Base-by-base conservation (phyloP, 164 flowering plant species). In the Platanus orientalis region DNA sequence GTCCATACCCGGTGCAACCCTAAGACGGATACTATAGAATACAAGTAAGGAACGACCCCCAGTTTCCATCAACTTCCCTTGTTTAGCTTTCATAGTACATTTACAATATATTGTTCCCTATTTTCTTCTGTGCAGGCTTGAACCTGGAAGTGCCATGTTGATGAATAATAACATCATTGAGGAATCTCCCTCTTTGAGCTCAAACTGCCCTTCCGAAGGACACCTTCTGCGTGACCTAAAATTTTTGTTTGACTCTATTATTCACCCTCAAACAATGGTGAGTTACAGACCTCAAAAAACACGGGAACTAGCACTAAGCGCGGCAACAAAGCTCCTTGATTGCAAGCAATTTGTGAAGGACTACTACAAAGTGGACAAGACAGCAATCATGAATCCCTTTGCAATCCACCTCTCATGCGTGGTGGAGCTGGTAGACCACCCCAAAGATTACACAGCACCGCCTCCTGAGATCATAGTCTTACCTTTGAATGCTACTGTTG, bases 331-430 rank as follows among this genome's bases (percentile, higher is more conserved):
- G 60, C 76, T 90, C 17, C 81, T 86, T 0, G 90, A 90, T 65
- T 88, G 97, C 83, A 88, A 90, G 78, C 95, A 88, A 63, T 90
- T 88, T 73, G 73, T 88, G 36, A 90, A 86, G 66, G 79, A 82
- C 61, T 88, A 83, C 57, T 58, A 14, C 19, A 16, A 69, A 45
- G 71, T 79, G 12, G 78, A 73, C 21, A 20, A 47, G 7, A 34
- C 58, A 0, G 32, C 65, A 1, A 13, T 28, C 0, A 4, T 40
- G 3, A 72, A 71, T 25, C 70, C 78, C 6, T 70, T 59, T 56
- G 58, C 56, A 6, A 62, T 80, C 0, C 66, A 61, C n/a, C 47
- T 84, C 20, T 69, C 56, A 9, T 88, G 90, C 60, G 63, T 70
- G 29, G 79, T 85, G 57, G 84, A 83, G 40, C 70, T 86, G 9